phyloP scores from a whole-genome alignment of 345 rosid genomes.

The Populus ilicifolia region DNA sequence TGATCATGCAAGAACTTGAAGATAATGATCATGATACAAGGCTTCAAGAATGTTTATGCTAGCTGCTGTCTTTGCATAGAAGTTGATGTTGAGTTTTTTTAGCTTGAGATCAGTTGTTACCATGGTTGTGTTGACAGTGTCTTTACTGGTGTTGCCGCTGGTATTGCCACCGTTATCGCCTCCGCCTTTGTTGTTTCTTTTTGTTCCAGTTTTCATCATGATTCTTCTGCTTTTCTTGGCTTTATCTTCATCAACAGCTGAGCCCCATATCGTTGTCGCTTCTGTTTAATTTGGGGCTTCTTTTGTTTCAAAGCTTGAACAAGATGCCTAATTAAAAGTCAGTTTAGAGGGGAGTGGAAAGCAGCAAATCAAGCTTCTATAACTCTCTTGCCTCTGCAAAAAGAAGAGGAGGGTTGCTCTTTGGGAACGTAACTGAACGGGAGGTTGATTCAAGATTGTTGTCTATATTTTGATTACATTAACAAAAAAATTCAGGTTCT shows the following conservation, averaged over 20 bases:
- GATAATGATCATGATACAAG: neutral
- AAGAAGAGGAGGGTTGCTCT: neutral
- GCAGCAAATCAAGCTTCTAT: neutral
- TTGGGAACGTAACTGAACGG: neutral
- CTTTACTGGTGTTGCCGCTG: conserved; percentile 16
- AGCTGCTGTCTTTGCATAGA: neutral
- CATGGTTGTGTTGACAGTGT: conserved; percentile 5
- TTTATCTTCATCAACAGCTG: conserved; percentile 10
- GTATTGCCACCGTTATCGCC: conserved; percentile 23
- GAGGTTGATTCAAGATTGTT: neutral
- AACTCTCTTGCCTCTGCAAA: neutral
- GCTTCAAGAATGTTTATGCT: neutral
- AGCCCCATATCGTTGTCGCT: neutral
- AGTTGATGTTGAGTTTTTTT: neutral
- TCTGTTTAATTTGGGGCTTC: conserved; percentile 2
- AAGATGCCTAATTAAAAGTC: neutral
- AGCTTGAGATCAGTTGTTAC: conserved; percentile 2
- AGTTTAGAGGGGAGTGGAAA: neutral
- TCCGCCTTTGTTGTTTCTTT: conserved; percentile 18
- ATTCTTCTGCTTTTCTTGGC: conserved; percentile 21
- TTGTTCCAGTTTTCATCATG: conserved; percentile 20
- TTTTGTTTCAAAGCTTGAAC: neutral
- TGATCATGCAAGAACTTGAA: neutral
- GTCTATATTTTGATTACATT: neutral
- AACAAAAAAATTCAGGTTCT: neutral